Percentiles rank a stretch among this genome's conserved stretches.
phyloP scores from a whole-genome alignment of 805 yeast genomes.

The Kazachstania viticola region DNA sequence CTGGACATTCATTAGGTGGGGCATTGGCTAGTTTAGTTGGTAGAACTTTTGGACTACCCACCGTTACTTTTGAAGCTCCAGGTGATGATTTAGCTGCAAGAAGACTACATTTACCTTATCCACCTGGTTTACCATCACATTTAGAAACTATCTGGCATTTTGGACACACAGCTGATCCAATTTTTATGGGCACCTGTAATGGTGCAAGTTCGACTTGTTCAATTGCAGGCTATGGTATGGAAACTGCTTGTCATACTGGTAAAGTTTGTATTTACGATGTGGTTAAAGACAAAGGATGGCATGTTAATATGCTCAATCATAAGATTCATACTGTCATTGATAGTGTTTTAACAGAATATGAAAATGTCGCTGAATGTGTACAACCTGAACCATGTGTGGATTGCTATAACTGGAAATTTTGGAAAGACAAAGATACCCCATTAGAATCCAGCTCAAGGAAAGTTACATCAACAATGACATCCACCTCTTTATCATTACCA shows the following conservation, averaged over 20 bases:
- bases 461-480: slow-evolving; percentile 20
- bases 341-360: slow-evolving; percentile 58
- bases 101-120: slow-evolving; percentile 80
- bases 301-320: slow-evolving; percentile 76
- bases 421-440: slow-evolving; percentile 30
- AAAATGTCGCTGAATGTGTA: slow-evolving; percentile 63
- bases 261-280: slow-evolving; percentile 79
- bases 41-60: slow-evolving; percentile 83
- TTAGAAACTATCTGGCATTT: slow-evolving; percentile 86
- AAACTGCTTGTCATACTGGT: slow-evolving; percentile 89
- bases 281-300: slow-evolving; percentile 85
- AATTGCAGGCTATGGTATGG: slow-evolving; percentile 94
- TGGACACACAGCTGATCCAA: slow-evolving; percentile 96
- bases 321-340: slow-evolving; percentile 85
- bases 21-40: slow-evolving; percentile 72
- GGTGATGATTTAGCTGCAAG: slow-evolving; percentile 78
- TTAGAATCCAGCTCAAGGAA: not conserved
- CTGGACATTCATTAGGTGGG: slow-evolving; percentile 95
- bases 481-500: slow-evolving; percentile 7
- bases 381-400: slow-evolving; percentile 79
- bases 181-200: slow-evolving; percentile 90
- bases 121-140: slow-evolving; percentile 76
- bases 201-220: slow-evolving; percentile 87
- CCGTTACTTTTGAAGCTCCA: slow-evolving; percentile 85
- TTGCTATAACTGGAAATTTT: slow-evolving; percentile 80